phyloP scores from a whole-genome alignment of 805 yeast genomes.

The Dipodascopsis uninucleata region DNA sequence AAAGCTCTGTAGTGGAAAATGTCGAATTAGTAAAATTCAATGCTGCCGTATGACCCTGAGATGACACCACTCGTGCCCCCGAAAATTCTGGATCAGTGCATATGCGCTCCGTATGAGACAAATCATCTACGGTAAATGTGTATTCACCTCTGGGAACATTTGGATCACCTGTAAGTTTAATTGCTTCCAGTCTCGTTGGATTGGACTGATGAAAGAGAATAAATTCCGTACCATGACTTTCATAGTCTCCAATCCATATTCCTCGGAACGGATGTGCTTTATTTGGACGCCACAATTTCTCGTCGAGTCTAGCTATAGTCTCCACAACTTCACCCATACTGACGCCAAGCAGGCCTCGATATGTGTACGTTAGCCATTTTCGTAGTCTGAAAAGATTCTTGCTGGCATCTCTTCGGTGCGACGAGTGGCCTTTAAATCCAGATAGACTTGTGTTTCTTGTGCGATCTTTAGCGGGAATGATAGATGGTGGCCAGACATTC shows the following conservation, averaged over 20 bases:
- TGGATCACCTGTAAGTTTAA: conserved; percentile 32
- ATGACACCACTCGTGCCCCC: conserved; percentile 25
- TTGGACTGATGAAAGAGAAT: conserved; percentile 30
- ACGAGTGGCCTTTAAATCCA: conserved; percentile 27
- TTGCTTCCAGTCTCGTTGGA: conserved; percentile 30
- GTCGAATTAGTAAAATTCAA: conserved; percentile 16
- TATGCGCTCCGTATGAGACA: conserved; percentile 20
- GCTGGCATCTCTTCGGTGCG: conserved; percentile 19
- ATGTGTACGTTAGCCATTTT: conserved; percentile 15
- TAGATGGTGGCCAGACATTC: conserved; percentile 31
- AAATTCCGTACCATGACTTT: conserved; percentile 27
- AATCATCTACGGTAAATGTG: conserved; percentile 30
- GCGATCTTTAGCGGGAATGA: conserved; percentile 29
- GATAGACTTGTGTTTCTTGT: conserved; percentile 27
- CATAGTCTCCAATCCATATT: conserved; percentile 32
- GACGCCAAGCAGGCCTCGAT: conserved; percentile 6
- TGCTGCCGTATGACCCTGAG: conserved; percentile 24
- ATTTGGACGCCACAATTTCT: conserved; percentile 13
- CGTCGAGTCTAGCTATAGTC: conserved; percentile 28
- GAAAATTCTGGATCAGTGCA: conserved; percentile 23
- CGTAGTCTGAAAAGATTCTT: conserved; percentile 25
- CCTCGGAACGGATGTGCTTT: conserved; percentile 30
- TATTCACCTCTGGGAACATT: conserved; percentile 33
- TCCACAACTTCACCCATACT: conserved; percentile 29
- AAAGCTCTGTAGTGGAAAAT: conserved; percentile 19